phyloP scores from a whole-genome alignment of 352 stramenopile genomes.

The Phytophthora colocasiae region DNA sequence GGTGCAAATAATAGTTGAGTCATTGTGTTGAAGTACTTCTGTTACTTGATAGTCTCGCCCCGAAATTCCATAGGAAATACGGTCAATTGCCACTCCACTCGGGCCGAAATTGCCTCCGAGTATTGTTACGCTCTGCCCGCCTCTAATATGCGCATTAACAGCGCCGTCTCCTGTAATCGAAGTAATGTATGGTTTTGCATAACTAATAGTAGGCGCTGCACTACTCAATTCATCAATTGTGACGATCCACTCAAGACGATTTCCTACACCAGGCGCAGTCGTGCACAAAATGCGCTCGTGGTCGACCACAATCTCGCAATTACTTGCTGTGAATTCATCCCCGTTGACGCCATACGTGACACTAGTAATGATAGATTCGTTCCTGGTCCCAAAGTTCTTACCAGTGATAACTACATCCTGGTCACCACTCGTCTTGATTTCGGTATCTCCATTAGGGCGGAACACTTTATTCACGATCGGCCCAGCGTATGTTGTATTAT shows the following conservation, averaged over 20 bases:
- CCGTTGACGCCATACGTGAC: conserved; percentile 65
- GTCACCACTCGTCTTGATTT: conserved; percentile 57
- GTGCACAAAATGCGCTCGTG: conserved; percentile 62
- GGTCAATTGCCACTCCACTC: conserved; percentile 44
- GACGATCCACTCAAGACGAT: conserved; percentile 61
- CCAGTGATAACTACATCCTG: conserved; percentile 65
- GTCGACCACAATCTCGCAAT: conserved; percentile 54
- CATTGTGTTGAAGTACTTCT: conserved; percentile 53
- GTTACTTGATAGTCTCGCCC: conserved; percentile 59
- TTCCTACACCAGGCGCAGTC: conserved; percentile 57
- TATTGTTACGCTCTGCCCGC: conserved; percentile 51
- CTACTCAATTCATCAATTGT: conserved; percentile 61
- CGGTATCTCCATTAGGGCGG: conserved; percentile 45
- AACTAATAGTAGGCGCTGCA: conserved; percentile 63
- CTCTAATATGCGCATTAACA: conserved; percentile 37
- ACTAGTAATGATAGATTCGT: conserved; percentile 37
- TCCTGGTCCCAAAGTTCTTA: conserved; percentile 61
- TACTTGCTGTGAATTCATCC: conserved; percentile 45
- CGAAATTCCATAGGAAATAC: conserved; percentile 64
- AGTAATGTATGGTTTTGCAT: conserved; percentile 55
- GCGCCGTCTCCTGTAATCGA: conserved; percentile 47
- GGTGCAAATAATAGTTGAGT: conserved; percentile 61
- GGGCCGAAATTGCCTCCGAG: conserved; percentile 69
- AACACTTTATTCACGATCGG: conserved; percentile 68
- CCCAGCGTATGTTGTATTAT: conserved; percentile 63